Percentiles rank a stretch among this genome's conserved stretches.
Conservation (phyloP, 2,329 filamentous ascomycete species). For the Venturia asperata region DNA sequence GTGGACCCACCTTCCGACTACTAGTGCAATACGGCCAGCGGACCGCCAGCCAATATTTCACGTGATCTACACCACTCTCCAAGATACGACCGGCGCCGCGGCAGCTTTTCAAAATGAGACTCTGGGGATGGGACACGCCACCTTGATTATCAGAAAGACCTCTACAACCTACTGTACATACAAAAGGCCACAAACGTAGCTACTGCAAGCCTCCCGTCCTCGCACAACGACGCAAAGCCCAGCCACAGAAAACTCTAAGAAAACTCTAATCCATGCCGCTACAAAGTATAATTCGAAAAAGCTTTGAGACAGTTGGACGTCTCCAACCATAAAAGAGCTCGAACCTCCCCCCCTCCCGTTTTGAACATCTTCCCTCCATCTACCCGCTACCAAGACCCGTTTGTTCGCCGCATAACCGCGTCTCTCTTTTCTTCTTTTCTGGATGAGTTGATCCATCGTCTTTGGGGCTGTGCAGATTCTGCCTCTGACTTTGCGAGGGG, state of each 20-base stretch:
- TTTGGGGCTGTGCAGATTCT: background rate
- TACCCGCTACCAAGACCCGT: background rate
- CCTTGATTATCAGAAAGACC: background rate
- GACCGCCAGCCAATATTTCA: background rate
- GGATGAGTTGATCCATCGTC: background rate
- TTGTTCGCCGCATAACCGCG: background rate
- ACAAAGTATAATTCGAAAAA: background rate
- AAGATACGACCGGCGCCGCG: no score
- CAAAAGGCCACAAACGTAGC: background rate
- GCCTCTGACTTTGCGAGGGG: no score
- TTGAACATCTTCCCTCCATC: background rate
- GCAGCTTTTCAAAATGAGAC: background rate
- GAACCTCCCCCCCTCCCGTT: background rate
- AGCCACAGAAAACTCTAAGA: no score
- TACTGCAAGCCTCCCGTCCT: background rate
- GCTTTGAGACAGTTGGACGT: background rate
- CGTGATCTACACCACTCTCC: background rate
- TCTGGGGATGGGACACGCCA: background rate
- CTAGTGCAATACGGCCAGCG: no score
- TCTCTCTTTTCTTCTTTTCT: background rate
- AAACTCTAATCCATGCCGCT: background rate
- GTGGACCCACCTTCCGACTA: no score
- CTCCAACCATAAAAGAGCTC: background rate
- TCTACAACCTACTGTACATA: background rate
- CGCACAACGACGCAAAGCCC: no score